Evolutionary conservation across 345 rosid species (phyloP).

Genomic region (Litchi chinensis): DNA sequence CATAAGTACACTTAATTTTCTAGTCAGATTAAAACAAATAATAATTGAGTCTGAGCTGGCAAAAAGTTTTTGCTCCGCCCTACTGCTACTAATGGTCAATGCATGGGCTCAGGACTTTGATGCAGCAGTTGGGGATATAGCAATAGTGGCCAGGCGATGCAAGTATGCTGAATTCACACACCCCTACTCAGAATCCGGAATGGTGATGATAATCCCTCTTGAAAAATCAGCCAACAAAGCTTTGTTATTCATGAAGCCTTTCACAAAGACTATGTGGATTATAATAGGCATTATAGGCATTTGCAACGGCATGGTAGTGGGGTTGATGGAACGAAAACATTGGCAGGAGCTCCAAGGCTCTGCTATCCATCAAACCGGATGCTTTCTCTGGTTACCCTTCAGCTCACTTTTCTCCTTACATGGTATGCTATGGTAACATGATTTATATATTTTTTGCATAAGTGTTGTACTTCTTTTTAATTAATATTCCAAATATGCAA

Average conservation of each 20-base stretch:
- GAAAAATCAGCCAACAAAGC: slow-evolving; percentile 14
- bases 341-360: slow-evolving; percentile 22
- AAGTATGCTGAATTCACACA: slow-evolving; percentile 29
- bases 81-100: not conserved
- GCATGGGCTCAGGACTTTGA: no score
- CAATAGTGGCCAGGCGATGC: slow-evolving; percentile 19
- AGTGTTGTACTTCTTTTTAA: no score
- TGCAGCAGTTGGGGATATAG: slow-evolving; percentile 20
- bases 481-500: no score
- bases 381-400: slow-evolving; percentile 30
- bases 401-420: slow-evolving; percentile 25
- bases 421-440: slow-evolving; percentile 11
- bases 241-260: slow-evolving; percentile 28
- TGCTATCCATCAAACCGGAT: slow-evolving; percentile 10
- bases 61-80: no score
- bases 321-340: slow-evolving; percentile 29
- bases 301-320: slow-evolving; percentile 31
- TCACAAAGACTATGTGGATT: slow-evolving; percentile 27
- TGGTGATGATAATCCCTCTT: slow-evolving; percentile 24
- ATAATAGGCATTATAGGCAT: slow-evolving; percentile 8
- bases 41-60: no score
- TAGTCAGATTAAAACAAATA: no score
- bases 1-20: no score
- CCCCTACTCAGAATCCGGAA: slow-evolving; percentile 26
- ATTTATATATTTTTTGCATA: not conserved